Conservation (phyloP, 495 filamentous ascomycete species). For the Tuber aestivum region DNA sequence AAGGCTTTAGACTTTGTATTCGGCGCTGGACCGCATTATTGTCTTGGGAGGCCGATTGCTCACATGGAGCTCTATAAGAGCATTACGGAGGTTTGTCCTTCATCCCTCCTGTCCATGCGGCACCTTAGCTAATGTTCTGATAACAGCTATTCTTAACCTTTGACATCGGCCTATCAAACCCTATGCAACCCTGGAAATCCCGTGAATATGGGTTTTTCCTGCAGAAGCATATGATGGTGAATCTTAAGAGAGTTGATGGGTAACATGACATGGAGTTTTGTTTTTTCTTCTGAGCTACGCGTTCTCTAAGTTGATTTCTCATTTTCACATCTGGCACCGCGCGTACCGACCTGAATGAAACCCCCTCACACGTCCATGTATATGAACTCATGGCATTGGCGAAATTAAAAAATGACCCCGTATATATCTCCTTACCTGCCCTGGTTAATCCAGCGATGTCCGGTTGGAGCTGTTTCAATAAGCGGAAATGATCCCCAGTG, state of each 20-base stretch:
- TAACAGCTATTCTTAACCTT: neutral
- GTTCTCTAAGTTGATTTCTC: no score
- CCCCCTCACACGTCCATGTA: no score
- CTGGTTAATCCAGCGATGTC: no score
- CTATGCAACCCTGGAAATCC: neutral
- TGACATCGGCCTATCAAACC: neutral
- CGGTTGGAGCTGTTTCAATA: no score
- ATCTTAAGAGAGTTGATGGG: neutral
- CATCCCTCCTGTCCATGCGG: neutral
- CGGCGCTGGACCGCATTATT: constrained; percentile 29
- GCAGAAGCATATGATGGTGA: neutral
- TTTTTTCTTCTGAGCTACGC: neutral
- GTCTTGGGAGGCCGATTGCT: constrained; percentile 36
- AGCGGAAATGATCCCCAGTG: no score
- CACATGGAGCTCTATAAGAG: constrained; percentile 30
- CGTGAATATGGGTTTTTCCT: neutral
- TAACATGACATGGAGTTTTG: neutral
- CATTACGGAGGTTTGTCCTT: constrained; percentile 23
- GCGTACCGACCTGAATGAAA: no score
- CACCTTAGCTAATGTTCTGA: neutral
- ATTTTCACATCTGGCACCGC: no score
- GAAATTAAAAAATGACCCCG: no score
- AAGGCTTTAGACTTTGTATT: constrained; percentile 34
- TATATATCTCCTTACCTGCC: no score
- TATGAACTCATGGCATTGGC: no score